phyloP scores from a whole-genome alignment of 2,329 filamentous ascomycete species.

The Coniochaeta prunicola region DNA sequence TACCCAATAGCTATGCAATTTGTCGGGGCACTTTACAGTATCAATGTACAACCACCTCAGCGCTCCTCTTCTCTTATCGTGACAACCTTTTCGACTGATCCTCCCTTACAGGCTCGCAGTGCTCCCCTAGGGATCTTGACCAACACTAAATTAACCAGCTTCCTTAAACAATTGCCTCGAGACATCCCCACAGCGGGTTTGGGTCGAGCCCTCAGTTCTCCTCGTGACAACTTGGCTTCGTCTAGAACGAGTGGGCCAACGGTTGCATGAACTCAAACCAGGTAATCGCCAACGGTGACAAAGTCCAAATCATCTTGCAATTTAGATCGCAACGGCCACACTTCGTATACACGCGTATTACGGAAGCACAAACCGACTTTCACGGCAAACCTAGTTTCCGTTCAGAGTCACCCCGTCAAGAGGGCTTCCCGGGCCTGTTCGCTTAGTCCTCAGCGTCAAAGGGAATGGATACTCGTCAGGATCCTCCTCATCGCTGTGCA shows the following conservation, averaged over 20 bases:
- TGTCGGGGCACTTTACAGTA: constrained; percentile 1
- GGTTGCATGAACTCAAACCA: background rate
- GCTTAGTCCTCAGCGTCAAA: constrained; percentile 48
- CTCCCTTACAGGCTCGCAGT: background rate
- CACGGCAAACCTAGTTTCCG: constrained; percentile 22
- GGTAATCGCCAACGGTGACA: background rate
- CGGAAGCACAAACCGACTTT: background rate
- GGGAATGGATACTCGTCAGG: constrained; percentile 62
- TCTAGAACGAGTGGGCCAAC: background rate
- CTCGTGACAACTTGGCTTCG: background rate
- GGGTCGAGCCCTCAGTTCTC: background rate
- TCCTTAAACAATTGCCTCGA: background rate
- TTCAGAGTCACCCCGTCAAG: constrained; percentile 33
- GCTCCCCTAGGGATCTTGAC: background rate
- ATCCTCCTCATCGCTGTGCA: constrained; percentile 79
- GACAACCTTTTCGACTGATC: background rate
- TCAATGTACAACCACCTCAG: background rate
- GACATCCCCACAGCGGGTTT: background rate
- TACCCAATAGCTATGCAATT: background rate
- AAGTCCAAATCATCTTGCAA: background rate
- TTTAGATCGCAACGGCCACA: background rate
- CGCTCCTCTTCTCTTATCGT: background rate
- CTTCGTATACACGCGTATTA: background rate
- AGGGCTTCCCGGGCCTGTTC: constrained; percentile 31
- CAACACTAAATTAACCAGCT: background rate